Conservation (phyloP, 1,139 yeast species). For the Diutina rugosa region DNA sequence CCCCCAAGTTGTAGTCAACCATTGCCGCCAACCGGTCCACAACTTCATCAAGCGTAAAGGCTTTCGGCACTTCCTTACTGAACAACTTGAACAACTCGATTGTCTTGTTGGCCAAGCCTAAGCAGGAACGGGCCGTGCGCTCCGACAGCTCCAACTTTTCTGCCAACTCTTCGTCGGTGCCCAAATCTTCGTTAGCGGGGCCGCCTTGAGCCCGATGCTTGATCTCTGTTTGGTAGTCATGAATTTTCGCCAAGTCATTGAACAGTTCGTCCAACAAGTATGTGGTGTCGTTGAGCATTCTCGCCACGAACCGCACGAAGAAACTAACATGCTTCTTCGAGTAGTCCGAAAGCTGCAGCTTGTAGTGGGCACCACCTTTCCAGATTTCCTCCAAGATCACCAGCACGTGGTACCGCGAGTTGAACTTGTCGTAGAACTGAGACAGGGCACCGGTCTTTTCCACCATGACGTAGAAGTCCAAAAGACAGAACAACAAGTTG, state of each 20-base stretch:
- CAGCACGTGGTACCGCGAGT: slow-evolving; percentile 78
- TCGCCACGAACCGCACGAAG: slow-evolving; percentile 82
- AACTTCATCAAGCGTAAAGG: slow-evolving; percentile 79
- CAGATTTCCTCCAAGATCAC: slow-evolving; percentile 74
- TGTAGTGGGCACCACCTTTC: slow-evolving; percentile 53
- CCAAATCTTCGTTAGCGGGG: slow-evolving; percentile 29
- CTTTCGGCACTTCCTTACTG: slow-evolving; percentile 75
- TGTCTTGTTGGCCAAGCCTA: slow-evolving; percentile 77
- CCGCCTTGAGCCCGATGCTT: slow-evolving; percentile 26
- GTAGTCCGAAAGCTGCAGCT: slow-evolving; percentile 55
- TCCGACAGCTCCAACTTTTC: slow-evolving; percentile 51
- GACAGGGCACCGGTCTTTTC: slow-evolving; percentile 94
- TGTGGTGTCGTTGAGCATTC: slow-evolving; percentile 90
- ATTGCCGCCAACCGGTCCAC: slow-evolving; percentile 91
- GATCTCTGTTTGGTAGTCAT: slow-evolving; percentile 52
- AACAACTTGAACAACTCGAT: slow-evolving; percentile 68
- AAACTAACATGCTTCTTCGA: slow-evolving; percentile 61
- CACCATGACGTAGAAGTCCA: slow-evolving; percentile 86
- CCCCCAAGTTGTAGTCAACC: slow-evolving; percentile 83
- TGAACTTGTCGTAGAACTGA: slow-evolving; percentile 93
- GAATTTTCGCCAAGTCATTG: slow-evolving; percentile 66
- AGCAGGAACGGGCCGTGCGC: slow-evolving; percentile 65
- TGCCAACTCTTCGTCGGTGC: slow-evolving; percentile 46
- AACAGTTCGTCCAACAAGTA: slow-evolving; percentile 85
- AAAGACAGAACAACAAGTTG: slow-evolving; percentile 65